A percentile compares a stretch with the other conserved stretches of the same genome.
These are phyloP conservation scores for Didymella glomerata DNA, from an alignment of 2,329 filamentous ascomycete genomes.

Conservation along the genomic window DNA sequence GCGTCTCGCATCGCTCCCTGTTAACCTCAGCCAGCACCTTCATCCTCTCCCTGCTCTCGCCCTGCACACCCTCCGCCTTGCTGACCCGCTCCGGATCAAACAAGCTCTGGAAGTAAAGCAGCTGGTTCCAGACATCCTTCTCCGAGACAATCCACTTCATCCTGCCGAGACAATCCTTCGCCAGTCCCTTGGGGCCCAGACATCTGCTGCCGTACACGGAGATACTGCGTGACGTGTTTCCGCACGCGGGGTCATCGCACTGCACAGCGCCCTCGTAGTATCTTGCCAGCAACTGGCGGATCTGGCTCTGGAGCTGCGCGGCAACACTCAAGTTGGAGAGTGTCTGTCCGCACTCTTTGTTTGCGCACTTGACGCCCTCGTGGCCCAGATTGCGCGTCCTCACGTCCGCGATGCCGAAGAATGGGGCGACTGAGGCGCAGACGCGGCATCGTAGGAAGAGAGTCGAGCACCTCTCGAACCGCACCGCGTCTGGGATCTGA, in stretches of 20 bases:
- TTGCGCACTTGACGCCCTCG: slow-evolving; percentile 76
- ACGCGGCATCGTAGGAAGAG: slow-evolving; percentile 80
- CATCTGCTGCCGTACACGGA: slow-evolving; percentile 91
- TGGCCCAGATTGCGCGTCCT: slow-evolving; percentile 65
- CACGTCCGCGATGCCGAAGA: slow-evolving; percentile 72
- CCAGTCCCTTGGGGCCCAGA: slow-evolving; percentile 84
- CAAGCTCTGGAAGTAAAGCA: slow-evolving; percentile 83
- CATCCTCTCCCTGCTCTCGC: slow-evolving; percentile 61
- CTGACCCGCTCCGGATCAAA: slow-evolving; percentile 91
- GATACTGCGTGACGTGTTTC: slow-evolving; percentile 87
- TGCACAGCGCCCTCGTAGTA: slow-evolving; percentile 95
- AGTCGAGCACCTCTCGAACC: slow-evolving; percentile 82
- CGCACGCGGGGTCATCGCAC: slow-evolving; percentile 89
- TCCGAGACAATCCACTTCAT: slow-evolving; percentile 91
- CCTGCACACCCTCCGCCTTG: slow-evolving; percentile 58
- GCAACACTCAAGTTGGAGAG: slow-evolving; percentile 78
- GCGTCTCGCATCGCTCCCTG: slow-evolving; percentile 75
- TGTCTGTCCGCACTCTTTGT: slow-evolving; percentile 66
- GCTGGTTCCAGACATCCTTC: slow-evolving; percentile 92
- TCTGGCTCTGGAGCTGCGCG: slow-evolving; percentile 85
- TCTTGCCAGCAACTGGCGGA: slow-evolving; percentile 77
- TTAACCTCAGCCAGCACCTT: slow-evolving; percentile 82
- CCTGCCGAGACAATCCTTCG: slow-evolving; percentile 80
- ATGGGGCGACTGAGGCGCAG: slow-evolving; percentile 76
- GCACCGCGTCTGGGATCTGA: slow-evolving; percentile 89